Conservation (phyloP, 2,329 filamentous ascomycete genomes). For the Fusarium pseudoanthophilum region DNA sequence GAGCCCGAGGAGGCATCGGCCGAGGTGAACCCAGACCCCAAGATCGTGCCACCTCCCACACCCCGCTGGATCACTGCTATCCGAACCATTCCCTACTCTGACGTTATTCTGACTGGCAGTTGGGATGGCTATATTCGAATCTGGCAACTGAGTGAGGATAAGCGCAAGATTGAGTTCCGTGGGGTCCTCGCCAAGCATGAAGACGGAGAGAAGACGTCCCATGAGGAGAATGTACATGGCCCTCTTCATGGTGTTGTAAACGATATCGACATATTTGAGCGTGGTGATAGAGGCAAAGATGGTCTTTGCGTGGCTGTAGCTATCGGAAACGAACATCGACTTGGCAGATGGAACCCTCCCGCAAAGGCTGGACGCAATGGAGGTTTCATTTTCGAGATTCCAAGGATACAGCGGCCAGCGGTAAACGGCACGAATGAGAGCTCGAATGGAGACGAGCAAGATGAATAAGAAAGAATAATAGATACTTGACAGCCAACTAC, state of each 20-base stretch:
- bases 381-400: constrained; percentile 87
- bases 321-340: constrained; percentile 84
- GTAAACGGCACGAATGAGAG: constrained; percentile 50
- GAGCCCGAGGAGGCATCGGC: constrained; percentile 76
- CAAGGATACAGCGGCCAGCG: constrained; percentile 54
- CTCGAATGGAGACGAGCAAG: constrained; percentile 34
- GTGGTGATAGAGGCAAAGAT: constrained; percentile 78
- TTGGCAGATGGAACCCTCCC: constrained; percentile 82
- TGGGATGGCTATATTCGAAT: constrained; percentile 88
- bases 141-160: constrained; percentile 88
- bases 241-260: constrained; percentile 83
- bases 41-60: constrained; percentile 70
- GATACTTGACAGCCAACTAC: constrained; percentile 30
- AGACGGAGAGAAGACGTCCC: constrained; percentile 31
- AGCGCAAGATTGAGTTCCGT: constrained; percentile 77
- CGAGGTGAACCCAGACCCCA: constrained; percentile 70
- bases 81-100: constrained; percentile 86
- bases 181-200: constrained; percentile 68
- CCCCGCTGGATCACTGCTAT: constrained; percentile 93
- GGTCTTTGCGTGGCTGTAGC: constrained; percentile 88
- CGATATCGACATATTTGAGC: constrained; percentile 86
- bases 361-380: constrained; percentile 75
- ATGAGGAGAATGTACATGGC: constrained; percentile 47
- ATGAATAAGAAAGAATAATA: constrained; percentile 43
- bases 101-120: constrained; percentile 89